A percentile compares a stretch with the other conserved stretches of the same genome.
Evolutionary conservation across 495 filamentous ascomycete species (phyloP).

Genomic region (Hyaloscypha hepaticicola): DNA sequence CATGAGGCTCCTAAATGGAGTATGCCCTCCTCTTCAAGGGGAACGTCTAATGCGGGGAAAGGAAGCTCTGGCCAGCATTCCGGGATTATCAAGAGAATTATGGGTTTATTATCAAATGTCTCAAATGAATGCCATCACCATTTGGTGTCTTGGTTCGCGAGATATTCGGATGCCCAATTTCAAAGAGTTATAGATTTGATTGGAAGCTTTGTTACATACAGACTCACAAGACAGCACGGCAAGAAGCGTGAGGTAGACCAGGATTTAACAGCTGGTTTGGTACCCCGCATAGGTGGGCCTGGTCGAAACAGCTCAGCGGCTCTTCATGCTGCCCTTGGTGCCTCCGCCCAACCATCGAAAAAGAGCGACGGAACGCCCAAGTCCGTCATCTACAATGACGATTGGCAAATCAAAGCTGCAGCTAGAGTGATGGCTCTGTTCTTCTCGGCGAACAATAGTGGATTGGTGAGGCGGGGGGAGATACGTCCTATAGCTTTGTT

Average conservation of each 20-base stretch:
- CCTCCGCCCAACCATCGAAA: conserved; percentile 39
- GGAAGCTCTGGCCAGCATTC: conserved; percentile 60
- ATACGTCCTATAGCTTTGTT: neutral
- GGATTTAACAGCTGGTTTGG: conserved; percentile 61
- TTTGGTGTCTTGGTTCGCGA: conserved; percentile 82
- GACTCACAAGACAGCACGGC: conserved; percentile 70
- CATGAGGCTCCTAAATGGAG: neutral
- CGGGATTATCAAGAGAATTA: conserved; percentile 82
- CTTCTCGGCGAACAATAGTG: conserved; percentile 76
- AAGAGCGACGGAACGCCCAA: conserved; percentile 52
- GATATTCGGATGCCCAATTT: conserved; percentile 67
- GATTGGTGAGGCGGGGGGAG: conserved; percentile 33
- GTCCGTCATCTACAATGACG: conserved; percentile 69
- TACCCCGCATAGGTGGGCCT: conserved; percentile 66
- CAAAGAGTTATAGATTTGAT: conserved; percentile 72
- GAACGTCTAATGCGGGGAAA: conserved; percentile 12
- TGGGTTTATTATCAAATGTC: conserved; percentile 77
- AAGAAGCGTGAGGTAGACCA: conserved; percentile 58
- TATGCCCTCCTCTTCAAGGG: conserved; percentile 1
- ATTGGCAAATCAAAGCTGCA: conserved; percentile 88
- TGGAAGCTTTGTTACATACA: conserved; percentile 78
- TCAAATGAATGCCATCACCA: conserved; percentile 76
- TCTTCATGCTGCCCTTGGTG: conserved; percentile 76
- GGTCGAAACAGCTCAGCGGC: conserved; percentile 63
- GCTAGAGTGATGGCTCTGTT: conserved; percentile 79